Percentiles rank a stretch among this genome's conserved stretches.
phyloP scores from a whole-genome alignment of 495 filamentous ascomycete species.

The Trichocladium uniseriatum region DNA sequence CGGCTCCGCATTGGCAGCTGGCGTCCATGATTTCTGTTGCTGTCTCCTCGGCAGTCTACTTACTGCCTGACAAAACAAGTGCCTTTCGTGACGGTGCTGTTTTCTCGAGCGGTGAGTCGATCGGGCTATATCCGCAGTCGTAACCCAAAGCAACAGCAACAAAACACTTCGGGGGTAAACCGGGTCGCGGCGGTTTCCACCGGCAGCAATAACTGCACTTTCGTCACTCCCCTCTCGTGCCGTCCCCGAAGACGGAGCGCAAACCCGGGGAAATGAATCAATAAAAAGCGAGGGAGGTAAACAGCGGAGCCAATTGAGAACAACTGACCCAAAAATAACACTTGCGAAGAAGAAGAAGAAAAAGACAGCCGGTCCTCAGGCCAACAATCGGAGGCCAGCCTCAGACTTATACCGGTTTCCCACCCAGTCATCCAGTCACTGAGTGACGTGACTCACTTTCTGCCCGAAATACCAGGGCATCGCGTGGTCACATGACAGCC shows the following conservation, averaged over 20 bases:
- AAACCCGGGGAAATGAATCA: no score
- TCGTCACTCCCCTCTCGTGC: background rate
- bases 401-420: background rate
- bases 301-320: background rate
- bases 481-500: constrained; percentile 7
- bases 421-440: background rate
- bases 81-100: background rate
- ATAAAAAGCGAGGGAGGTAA: background rate
- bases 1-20: constrained; percentile 53
- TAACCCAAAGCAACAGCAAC: no score
- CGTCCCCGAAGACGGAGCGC: constrained; percentile 10
- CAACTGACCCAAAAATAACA: background rate
- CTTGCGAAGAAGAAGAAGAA: background rate
- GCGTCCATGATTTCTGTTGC: constrained; percentile 36
- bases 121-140: no score
- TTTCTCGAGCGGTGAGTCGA: no score
- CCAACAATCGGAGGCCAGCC: background rate
- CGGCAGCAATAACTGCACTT: background rate
- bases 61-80: background rate
- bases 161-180: no score
- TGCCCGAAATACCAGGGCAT: background rate
- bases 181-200: constrained; percentile 6
- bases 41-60: background rate
- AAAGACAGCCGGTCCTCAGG: background rate
- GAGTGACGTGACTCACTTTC: constrained; percentile 4